These are phyloP conservation scores for Aotearoamyces nothofagi DNA, from an alignment of 2,329 filamentous ascomycete genomes.

Conservation along the genomic window DNA sequence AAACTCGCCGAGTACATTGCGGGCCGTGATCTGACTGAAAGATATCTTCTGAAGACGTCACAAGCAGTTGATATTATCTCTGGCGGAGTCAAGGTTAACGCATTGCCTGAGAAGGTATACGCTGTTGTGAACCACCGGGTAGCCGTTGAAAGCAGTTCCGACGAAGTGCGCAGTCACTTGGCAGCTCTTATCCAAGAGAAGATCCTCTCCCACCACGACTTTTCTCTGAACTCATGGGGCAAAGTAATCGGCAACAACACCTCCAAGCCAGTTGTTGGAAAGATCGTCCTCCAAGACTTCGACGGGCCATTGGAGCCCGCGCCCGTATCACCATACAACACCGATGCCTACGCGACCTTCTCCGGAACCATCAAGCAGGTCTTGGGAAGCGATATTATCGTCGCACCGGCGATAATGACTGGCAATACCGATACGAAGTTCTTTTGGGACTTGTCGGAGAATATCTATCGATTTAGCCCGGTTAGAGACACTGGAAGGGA, in stretches of 20 bases:
- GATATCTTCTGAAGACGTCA: constrained; percentile 40
- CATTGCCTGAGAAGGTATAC: constrained; percentile 36
- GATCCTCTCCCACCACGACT: constrained; percentile 21
- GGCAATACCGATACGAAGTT: constrained; percentile 14
- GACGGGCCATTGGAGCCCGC: constrained; percentile 19
- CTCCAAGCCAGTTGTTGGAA: constrained; percentile 15
- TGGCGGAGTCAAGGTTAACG: constrained; percentile 42
- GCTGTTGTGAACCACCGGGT: constrained; percentile 40
- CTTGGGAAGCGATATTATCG: constrained; percentile 9
- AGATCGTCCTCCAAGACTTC: constrained; percentile 22
- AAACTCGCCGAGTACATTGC: constrained; percentile 8
- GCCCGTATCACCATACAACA: constrained; percentile 21
- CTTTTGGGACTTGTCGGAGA: constrained; percentile 19
- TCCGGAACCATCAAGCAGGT: constrained; percentile 10
- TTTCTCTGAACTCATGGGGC: constrained; percentile 27
- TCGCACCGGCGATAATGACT: constrained; percentile 10
- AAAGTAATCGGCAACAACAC: constrained; percentile 18
- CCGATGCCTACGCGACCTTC: constrained; percentile 9
- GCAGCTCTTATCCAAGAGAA: constrained; percentile 31
- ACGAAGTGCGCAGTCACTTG: constrained; percentile 20
- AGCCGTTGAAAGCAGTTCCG: constrained; percentile 9
- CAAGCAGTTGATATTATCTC: constrained; percentile 37
- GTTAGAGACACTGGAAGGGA: constrained; percentile 18
- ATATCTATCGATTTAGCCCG: constrained; percentile 26
- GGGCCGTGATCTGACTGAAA: constrained; percentile 8